Base-by-base conservation (phyloP, 805 yeast species). In the Nakazawaea wyomingensis region DNA sequence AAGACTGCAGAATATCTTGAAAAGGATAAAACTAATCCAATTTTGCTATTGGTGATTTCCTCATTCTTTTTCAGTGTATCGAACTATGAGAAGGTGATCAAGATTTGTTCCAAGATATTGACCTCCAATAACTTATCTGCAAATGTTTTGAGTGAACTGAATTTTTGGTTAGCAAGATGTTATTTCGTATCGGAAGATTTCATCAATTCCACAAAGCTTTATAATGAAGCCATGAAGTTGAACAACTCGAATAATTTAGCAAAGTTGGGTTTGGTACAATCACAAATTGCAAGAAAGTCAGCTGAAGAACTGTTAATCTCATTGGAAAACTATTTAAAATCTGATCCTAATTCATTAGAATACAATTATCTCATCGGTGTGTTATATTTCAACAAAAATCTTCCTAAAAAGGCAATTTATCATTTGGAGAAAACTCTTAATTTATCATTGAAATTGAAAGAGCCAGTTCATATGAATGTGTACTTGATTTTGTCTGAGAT, bases 81-180 rank as follows among this genome's bases (percentile, higher is more conserved):
- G n/a, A 73, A 86, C 16, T 74, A 68, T 54, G 76, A 69, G 2
- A 54, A 69, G 4, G 87, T 83, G 5, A 69, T 78, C 46, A 72
- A 72, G 38, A 69, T 87, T 16, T 70, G 82, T 44, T 39, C 43
- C 17, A 44, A 33, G 21, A 34, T 44, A 5, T 21, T 37, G 14
- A 31, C 37, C 4, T 11, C 39, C 3, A 11, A 5, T 7, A 18
- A 28, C 8, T 10, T 39, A 17, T 34, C 38, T 14, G 29, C 69
- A 3, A 60, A 63, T 19, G 58, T 80, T 2, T 54, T 68, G 18
- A 74, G 85, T 26, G 90, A 84, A 49, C 80, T 87, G 2, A 61
- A 74, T 38, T 85, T 85, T 53, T 93, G 97, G 98, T 69, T 81
- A 44, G 99, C 88, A 3, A 75, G 98, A 59, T 81, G 85, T 14